Evolutionary conservation across 2,329 filamentous ascomycete species (phyloP), one percentile per base, ranked within the genome.

Genomic region (Exophiala dermatitidis): DNA sequence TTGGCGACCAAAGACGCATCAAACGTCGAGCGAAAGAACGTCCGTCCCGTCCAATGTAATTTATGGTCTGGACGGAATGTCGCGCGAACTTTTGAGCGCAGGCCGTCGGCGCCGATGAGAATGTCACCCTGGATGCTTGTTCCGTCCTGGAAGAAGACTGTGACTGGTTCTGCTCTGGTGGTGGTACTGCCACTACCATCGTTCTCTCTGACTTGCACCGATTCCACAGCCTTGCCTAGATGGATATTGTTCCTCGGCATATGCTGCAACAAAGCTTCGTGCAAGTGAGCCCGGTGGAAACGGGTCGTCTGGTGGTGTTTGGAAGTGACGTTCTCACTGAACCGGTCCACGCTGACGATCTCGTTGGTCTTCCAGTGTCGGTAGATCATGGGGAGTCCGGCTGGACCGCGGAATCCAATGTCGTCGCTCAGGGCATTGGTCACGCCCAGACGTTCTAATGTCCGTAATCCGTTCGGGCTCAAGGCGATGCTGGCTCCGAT

Each of bases 31-130:
- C 74, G 68, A 50, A 75, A 69, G 4, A 71, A 68, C 3, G 74
- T 67, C 65, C 72, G 72, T 3, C 74, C 73, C 4, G 71, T 76
- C 67, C 72, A 74, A 4, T 57, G 62, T 1, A 74, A 64, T 9
- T 63, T 62, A 8, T 73, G 69, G 0, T 67, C 62, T 0, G 73
- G 72, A 1, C 75, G 67, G 48, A 78, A 74, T n/a, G 71, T 71
- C 28, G 64, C 61, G 38, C 65, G 57, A 2, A 64, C 63, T 42
- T 55, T 62, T 19, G 75, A 78, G 59, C 76, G 74, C 44, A 80
- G 74, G 37, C 78, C 78, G 62, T 81, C 77, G 0, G 76, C 73
- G 1, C 76, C 77, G 10, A 81, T 69, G 28, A 79, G 61, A 38
- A 79, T 63, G 57, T 80, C 75, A 0, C 74, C 75, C 0, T 64